These are phyloP conservation scores for Epichloe brachyelytri DNA, from an alignment of 2,329 filamentous ascomycete genomes.

Conservation along the genomic window DNA sequence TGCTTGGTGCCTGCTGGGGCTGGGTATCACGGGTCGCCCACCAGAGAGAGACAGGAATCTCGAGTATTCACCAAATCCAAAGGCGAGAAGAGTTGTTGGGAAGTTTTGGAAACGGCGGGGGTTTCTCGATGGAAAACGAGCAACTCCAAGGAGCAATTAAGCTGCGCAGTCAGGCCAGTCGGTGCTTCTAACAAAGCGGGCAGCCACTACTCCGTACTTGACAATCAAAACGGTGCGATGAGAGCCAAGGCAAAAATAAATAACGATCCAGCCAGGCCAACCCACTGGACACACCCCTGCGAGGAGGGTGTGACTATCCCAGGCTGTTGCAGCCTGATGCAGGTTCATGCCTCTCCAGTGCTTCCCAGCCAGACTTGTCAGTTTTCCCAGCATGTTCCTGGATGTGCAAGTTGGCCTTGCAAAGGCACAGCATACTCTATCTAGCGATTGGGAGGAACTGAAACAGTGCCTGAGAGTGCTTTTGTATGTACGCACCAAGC, in stretches of 20 bases:
- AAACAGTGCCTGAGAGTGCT: too few species aligned
- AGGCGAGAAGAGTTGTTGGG: background rate
- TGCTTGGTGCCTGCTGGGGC: background rate
- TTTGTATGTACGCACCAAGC: too few species aligned
- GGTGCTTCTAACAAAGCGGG: slow-evolving; percentile 5
- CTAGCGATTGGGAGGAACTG: too few species aligned
- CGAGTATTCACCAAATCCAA: background rate
- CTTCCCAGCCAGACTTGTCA: background rate
- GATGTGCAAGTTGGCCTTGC: too few species aligned
- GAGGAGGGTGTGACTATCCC: background rate
- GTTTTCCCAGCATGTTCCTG: too few species aligned
- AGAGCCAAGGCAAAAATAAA: slow-evolving; percentile 1
- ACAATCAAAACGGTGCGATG: background rate
- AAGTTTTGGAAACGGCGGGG: too few species aligned
- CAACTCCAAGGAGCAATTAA: background rate
- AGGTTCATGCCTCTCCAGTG: background rate
- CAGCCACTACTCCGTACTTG: background rate
- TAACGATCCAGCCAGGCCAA: background rate
- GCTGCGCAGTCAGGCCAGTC: background rate
- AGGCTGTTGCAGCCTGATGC: background rate
- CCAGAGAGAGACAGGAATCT: background rate
- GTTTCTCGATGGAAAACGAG: background rate
- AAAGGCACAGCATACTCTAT: too few species aligned
- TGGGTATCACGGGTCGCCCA: background rate
- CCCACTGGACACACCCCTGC: background rate